Evolutionary conservation across 768 basidiomycete genomes (phyloP), one percentile per base, ranked within the genome.

Genomic region (Lactarius deliciosus): DNA sequence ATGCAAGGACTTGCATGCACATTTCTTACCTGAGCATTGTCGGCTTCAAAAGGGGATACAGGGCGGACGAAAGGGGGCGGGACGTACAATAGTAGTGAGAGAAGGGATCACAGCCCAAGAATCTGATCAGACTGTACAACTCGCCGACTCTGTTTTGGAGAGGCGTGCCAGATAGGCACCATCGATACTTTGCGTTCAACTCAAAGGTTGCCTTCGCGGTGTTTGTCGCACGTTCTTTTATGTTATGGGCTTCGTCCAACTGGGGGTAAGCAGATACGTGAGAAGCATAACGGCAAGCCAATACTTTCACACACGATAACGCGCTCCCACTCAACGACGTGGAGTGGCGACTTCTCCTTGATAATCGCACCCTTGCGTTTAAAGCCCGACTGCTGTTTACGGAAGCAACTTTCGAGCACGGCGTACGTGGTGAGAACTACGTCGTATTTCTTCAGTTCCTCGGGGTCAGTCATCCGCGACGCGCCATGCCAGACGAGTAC

Each of bases 101-200:
- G 74, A 93, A 95, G 0, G 93, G 94, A 75, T 95, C 92, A 34
- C 92, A 92, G n/a, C 94, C 94, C 60, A 96, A 77, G 79, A 98
- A 97, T 68, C 92, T 82, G 55, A 98, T 86, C 50, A 97, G 83
- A 75, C 95, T 97, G 79, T 99, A 99, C 59, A 99, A 78, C 75
- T 99, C 97, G 69, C 97, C 97, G n/a, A 99, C 97, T 70, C 97
- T 89, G 74, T 98, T 98, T 76, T 99, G 96, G 10, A 99, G 80
- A 0, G 96, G 96, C 7, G 96, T 98, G 6, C 96, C 96, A 38
- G 95, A 97, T 34, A 99, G 81, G 77, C 97, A 99, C 97, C 97
- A 99, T 66, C 86, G 87, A 70, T 85, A 93, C 58, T 84, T 85
- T 63, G 89, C 85, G 70, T 88, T 77, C 13, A 99, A 81, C 63